phyloP scores from a whole-genome alignment of 2,329 filamentous ascomycete genomes.

The Scedosporium boydii region DNA sequence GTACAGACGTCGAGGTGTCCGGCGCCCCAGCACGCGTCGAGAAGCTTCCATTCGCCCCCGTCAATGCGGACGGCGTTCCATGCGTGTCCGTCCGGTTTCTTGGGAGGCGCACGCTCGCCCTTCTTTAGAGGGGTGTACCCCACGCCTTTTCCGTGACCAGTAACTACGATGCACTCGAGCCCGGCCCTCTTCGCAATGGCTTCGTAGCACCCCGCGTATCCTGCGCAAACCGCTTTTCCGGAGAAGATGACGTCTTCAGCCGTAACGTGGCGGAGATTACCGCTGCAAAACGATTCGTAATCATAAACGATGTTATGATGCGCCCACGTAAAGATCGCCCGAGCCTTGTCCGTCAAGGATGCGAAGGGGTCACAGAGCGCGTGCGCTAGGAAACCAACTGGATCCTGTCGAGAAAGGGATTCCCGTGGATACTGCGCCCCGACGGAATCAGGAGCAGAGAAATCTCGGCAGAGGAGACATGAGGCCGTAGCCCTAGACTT shows the following conservation, averaged over 20 bases:
- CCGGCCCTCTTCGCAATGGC: slow-evolving; percentile 71
- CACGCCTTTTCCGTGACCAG: slow-evolving; percentile 79
- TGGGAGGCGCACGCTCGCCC: slow-evolving; percentile 56
- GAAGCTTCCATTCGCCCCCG: slow-evolving; percentile 77
- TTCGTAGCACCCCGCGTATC: slow-evolving; percentile 77
- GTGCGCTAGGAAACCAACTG: slow-evolving; percentile 65
- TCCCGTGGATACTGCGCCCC: slow-evolving; percentile 67
- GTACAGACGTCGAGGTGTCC: slow-evolving; percentile 50
- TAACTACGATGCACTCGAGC: slow-evolving; percentile 64
- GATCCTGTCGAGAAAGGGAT: slow-evolving; percentile 55
- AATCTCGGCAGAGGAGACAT: slow-evolving; percentile 85
- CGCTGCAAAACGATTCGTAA: slow-evolving; percentile 65
- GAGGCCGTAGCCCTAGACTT: slow-evolving; percentile 21
- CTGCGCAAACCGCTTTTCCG: slow-evolving; percentile 82
- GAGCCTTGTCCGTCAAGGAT: slow-evolving; percentile 81
- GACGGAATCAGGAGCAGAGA: slow-evolving; percentile 68
- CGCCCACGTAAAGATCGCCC: slow-evolving; percentile 89
- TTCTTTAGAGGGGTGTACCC: slow-evolving; percentile 55
- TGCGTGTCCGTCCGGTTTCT: slow-evolving; percentile 59
- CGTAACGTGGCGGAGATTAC: slow-evolving; percentile 55
- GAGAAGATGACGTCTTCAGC: slow-evolving; percentile 64
- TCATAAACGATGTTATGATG: slow-evolving; percentile 92
- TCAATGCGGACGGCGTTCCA: slow-evolving; percentile 94
- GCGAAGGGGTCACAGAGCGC: slow-evolving; percentile 71
- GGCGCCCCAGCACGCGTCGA: slow-evolving; percentile 91